Evolutionary conservation across 768 basidiomycete species (phyloP).

Genomic region (Phlegmacium glaucopus): DNA sequence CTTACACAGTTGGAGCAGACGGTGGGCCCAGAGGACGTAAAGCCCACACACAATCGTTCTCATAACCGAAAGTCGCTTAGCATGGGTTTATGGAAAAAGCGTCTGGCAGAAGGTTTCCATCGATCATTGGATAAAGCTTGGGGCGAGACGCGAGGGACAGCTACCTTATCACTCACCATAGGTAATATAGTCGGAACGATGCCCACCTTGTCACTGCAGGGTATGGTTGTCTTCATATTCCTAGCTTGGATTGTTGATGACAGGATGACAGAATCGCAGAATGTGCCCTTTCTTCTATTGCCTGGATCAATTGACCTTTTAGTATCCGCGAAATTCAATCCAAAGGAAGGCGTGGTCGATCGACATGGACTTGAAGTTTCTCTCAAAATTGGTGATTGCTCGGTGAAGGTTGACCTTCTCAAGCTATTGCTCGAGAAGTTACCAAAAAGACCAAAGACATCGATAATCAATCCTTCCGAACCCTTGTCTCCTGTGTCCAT

Average conservation of each 20-base stretch:
- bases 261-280: constrained; percentile 12
- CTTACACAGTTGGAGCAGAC: constrained; percentile 49
- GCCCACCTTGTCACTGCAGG: constrained; percentile 21
- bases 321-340: constrained; percentile 55
- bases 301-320: constrained; percentile 42
- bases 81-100: constrained; percentile 63
- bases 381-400: constrained; percentile 44
- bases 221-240: constrained; percentile 20
- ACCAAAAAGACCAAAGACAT: constrained; percentile 11
- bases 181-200: constrained; percentile 44
- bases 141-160: constrained; percentile 58
- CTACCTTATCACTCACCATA: constrained; percentile 47
- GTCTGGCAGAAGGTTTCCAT: constrained; percentile 54
- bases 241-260: not conserved
- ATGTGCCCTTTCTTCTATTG: constrained; percentile 40
- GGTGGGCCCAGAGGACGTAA: constrained; percentile 17
- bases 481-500: constrained; percentile 7
- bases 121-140: constrained; percentile 69
- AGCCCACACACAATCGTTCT: constrained; percentile 16
- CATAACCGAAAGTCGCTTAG: constrained; percentile 34
- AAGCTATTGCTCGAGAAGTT: constrained; percentile 27
- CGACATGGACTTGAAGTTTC: constrained; percentile 46
- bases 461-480: not conserved
- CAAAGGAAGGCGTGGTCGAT: constrained; percentile 51
- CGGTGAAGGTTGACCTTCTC: constrained; percentile 44